Evolutionary conservation across 257 asterid species (phyloP).

Genomic region (Nicotiana knightiana): DNA sequence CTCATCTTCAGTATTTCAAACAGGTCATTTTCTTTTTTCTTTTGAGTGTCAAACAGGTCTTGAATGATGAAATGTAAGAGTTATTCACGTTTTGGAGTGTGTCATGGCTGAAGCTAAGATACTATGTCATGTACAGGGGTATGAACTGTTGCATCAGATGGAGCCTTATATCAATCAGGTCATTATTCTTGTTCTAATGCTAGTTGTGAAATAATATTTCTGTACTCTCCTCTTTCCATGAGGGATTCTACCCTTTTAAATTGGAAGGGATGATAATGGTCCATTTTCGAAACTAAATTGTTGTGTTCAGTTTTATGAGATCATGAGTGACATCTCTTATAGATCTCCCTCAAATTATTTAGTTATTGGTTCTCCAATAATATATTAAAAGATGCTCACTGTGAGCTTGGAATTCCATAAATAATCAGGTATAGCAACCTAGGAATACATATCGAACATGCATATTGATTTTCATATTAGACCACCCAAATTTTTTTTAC

Average conservation of each 20-base stretch:
- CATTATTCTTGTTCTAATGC: neutral
- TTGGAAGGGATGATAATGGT: neutral
- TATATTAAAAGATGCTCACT: neutral
- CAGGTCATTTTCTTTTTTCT: slow-evolving; percentile 25
- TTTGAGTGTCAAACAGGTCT: slow-evolving; percentile 21
- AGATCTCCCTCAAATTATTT: neutral
- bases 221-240: neutral
- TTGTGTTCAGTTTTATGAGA: neutral
- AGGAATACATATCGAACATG: neutral
- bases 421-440: neutral
- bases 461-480: neutral
- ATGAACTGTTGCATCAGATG: slow-evolving; percentile 88
- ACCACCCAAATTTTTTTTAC: neutral
- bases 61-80: slow-evolving; percentile 10
- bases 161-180: slow-evolving; percentile 95
- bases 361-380: neutral
- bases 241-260: neutral
- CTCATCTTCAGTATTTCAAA: slow-evolving; percentile 80
- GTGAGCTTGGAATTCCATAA: neutral
- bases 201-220: neutral
- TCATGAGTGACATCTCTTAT: neutral
- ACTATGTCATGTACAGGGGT: slow-evolving; percentile 51
- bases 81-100: slow-evolving; percentile 6
- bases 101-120: slow-evolving; percentile 20
- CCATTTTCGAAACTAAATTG: neutral